phyloP scores from a whole-genome alignment of 1,284 basidiomycete genomes.

The Entoloma clypeatum region DNA sequence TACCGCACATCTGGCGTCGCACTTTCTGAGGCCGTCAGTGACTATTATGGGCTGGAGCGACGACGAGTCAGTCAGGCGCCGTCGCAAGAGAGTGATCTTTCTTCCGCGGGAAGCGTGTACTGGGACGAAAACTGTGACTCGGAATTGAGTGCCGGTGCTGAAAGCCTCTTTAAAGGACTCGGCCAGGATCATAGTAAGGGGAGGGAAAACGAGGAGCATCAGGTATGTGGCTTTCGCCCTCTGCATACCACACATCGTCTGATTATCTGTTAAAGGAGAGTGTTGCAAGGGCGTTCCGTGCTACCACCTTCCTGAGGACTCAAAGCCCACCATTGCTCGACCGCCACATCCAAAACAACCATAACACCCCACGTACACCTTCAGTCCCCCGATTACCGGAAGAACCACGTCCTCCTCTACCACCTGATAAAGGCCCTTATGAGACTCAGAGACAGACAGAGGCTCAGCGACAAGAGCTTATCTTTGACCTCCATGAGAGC shows the following conservation, averaged over 20 bases:
- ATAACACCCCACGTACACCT: too few relatives aligned
- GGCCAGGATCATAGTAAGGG: constrained; percentile 23
- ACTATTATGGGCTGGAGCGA: constrained; percentile 19
- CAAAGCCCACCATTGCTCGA: background rate
- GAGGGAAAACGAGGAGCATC: constrained; percentile 14
- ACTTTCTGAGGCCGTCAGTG: constrained; percentile 36
- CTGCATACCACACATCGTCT: background rate
- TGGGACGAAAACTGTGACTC: constrained; percentile 39
- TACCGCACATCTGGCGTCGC: constrained; percentile 45
- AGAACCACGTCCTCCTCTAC: constrained; percentile 1
- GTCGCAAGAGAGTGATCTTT: constrained; percentile 46
- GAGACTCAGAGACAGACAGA: constrained; percentile 37
- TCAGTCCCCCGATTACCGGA: too few relatives aligned
- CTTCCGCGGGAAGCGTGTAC: constrained; percentile 40
- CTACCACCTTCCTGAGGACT: too few relatives aligned
- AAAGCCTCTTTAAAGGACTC: constrained; percentile 48
- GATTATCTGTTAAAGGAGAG: constrained; percentile 2
- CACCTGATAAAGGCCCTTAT: background rate
- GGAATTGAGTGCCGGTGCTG: constrained; percentile 47
- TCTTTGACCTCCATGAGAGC: constrained; percentile 63
- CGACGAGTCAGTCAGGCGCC: constrained; percentile 23
- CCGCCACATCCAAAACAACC: too few relatives aligned
- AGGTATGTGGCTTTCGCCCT: constrained; percentile 8
- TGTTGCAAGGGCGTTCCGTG: too few relatives aligned
- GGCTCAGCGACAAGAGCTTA: constrained; percentile 61